Evolutionary conservation across 805 yeast genomes (phyloP), one percentile per base, ranked within the genome.

Genomic region (Hanseniaspora singularis): DNA sequence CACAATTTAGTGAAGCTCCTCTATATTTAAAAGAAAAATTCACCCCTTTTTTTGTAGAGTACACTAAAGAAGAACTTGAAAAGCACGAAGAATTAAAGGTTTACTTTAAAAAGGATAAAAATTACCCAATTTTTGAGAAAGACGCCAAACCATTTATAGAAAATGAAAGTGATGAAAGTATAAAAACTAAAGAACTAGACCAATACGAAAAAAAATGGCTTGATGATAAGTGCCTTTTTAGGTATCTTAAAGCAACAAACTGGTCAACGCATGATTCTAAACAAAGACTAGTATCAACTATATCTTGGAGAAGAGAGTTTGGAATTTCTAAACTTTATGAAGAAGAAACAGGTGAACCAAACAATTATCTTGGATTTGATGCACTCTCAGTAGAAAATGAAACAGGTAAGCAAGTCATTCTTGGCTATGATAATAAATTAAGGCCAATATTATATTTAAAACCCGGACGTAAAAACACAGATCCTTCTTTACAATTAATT

Each of bases 381-480:
- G 55, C 71, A 16, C 72, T 75, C 12, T 61, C 74, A 0, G 70
- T 53, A 1, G 96, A 89, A 65, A 82, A 84, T 62, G 88, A 77
- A 59, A 80, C 94, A 0, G 99, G 98, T 49, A 92, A 92, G 63
- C 85, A 89, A 63, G 81, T 89, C 19, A 78, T 89, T 46, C 66
- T 92, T 40, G 99, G 99, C 19, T 92, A 68, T 60, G 98, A 92
- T 59, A 81, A 80, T 55, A 86, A 82, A 57, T 73, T 81, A 20
- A 76, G 99, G 59, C 96, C 98, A 4, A 89, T 96, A 57, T 66
- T 92, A 27, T 89, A 89, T 62, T 70, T 92, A 60, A 82, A 84
- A 62, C 94, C 95, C 0, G 97, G 97, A 14, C 75, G 95, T 59
- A 97, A 92, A 64, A 92, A 92, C 66, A 92, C 99, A 14, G 83